Conservation (phyloP, 805 yeast genomes). For the Candida alai region DNA sequence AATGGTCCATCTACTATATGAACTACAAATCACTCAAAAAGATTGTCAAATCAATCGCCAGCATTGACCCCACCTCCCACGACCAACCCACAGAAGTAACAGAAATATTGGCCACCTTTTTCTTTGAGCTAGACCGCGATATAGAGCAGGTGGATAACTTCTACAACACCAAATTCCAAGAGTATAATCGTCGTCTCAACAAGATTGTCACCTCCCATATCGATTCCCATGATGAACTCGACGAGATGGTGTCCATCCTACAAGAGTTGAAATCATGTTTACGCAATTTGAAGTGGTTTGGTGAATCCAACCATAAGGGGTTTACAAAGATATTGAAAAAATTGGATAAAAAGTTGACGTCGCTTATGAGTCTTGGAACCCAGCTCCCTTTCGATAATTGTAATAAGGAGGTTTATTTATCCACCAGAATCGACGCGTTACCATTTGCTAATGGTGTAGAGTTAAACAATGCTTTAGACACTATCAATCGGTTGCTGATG, state of each 20-base stretch:
- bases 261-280: slow-evolving; percentile 72
- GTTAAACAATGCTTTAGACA: slow-evolving; percentile 48
- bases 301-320: slow-evolving; percentile 88
- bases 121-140: slow-evolving; percentile 73
- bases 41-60: slow-evolving; percentile 60
- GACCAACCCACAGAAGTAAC: slow-evolving; percentile 35
- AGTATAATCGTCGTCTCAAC: slow-evolving; percentile 64
- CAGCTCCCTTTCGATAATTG: slow-evolving; percentile 15
- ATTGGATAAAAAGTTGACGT: slow-evolving; percentile 68
- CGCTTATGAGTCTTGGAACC: slow-evolving; percentile 13
- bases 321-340: slow-evolving; percentile 85
- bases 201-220: slow-evolving; percentile 9
- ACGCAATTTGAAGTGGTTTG: slow-evolving; percentile 88
- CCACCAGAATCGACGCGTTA: slow-evolving; percentile 66
- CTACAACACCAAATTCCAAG: slow-evolving; percentile 67
- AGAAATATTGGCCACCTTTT: slow-evolving; percentile 58
- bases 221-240: slow-evolving; percentile 38
- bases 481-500: slow-evolving; percentile 50
- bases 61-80: slow-evolving; percentile 19
- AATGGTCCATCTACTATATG: slow-evolving; percentile 81
- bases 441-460: slow-evolving; percentile 75
- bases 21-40: slow-evolving; percentile 83
- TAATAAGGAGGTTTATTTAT: slow-evolving; percentile 42
- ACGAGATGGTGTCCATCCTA: slow-evolving; percentile 47
- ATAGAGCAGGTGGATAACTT: slow-evolving; percentile 79